Base-by-base conservation (phyloP, 2,329 filamentous ascomycete genomes). In the Diaporthe citrichinensis region DNA sequence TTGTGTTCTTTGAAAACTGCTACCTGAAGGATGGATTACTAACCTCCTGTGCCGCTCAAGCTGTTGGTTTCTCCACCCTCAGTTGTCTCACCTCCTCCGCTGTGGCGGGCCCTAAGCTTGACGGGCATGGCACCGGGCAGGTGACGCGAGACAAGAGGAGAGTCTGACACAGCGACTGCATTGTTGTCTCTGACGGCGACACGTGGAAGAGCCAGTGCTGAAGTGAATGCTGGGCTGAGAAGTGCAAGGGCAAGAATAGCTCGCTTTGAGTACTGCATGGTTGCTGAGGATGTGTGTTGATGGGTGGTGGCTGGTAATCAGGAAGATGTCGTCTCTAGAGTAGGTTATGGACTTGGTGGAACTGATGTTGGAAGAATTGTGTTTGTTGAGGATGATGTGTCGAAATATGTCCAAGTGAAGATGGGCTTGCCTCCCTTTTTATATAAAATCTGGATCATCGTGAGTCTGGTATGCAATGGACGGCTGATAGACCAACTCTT, bases 161-260 rank as follows among this genome's bases (percentile, higher is more conserved):
- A 20, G 25, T 53, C 46, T 68, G 31, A 6, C 23, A 49, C 62
- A 2, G 46, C 12, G 31, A 68, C 28, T 10, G 44, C 44, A 53
- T 68, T 25, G 62, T 46, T n/a, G 20, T 68, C 44, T 34, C 62
- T 68, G 44, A 25, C 28, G 62, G 62, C 31, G 28, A 51, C 46
- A 1, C 28, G 28, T 28, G 71, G 74, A 17, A 76, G 53, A 0
- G 62, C 34, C 20, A 76, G 71, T n/a, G 53, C 36, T 39, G 74
- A 69, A 49, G 72, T 76, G 55, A 73, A 23, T 39, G 61, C 62
- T 15, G 74, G 74, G 71, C 71, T 73, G 71, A 76, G 71, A 7
- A 76, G 23, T 25, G 68, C 55, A 34, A 72, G 44, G 53, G 71
- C 74, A 34, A 76, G n/a, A n/a, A 73, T 44, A 10, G 71, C 74